These are phyloP conservation scores for Hypericum perforatum DNA, from an alignment of 345 rosid species.

Conservation along the genomic window DNA sequence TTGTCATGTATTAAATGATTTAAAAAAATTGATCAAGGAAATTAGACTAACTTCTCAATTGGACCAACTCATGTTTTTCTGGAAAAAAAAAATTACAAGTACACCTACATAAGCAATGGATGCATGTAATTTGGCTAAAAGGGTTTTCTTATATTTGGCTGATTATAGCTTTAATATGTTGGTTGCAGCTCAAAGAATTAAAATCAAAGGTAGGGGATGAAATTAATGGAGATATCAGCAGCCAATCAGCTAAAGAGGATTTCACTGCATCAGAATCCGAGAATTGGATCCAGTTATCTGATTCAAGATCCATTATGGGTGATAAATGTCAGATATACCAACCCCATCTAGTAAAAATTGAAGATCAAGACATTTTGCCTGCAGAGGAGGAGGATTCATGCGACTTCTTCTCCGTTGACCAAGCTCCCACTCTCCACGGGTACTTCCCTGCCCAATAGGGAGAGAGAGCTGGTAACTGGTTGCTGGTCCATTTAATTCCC, in stretches of 20 bases:
- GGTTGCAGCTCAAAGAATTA: constrained; percentile 38
- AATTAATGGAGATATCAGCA: constrained; percentile 15
- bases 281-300: constrained; percentile 26
- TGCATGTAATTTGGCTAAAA: background rate
- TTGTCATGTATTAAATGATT: too few relatives aligned
- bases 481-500: background rate
- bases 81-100: too few relatives aligned
- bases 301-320: constrained; percentile 18
- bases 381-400: constrained; percentile 30
- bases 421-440: constrained; percentile 50
- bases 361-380: constrained; percentile 30
- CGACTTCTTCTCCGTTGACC: constrained; percentile 56
- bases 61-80: too few relatives aligned
- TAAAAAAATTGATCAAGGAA: too few relatives aligned
- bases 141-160: too few relatives aligned
- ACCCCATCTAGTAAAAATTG: constrained; percentile 29
- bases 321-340: constrained; percentile 13
- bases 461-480: background rate
- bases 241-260: constrained; percentile 28
- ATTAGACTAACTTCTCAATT: background rate
- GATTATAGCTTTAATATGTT: background rate
- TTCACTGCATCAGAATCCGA: constrained; percentile 26
- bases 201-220: constrained; percentile 34
- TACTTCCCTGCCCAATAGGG: constrained; percentile 28
- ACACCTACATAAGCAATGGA: background rate